Base-by-base conservation (phyloP, 2,329 filamentous ascomycete genomes). In the Alternaria postmessia region DNA sequence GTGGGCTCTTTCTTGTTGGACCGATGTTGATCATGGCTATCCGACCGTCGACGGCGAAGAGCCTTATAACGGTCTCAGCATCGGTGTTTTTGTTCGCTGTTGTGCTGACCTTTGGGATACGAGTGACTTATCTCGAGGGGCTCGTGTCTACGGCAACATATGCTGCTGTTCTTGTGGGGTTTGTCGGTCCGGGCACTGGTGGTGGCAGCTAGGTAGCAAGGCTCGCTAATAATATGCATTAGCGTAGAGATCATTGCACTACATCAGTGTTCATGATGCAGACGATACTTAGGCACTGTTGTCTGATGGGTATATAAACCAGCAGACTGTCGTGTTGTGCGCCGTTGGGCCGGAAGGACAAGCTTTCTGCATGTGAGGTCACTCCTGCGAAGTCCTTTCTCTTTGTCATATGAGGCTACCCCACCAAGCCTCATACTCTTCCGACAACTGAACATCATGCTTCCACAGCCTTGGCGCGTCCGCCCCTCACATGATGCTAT, bases 51-150 rank as follows among this genome's bases (percentile, higher is more conserved):
- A 26, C 11, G n/a, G 11, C 11, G 26, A 47, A 47, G 3, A 47
- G 43, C 11, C 43, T 47, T 0, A 32, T 47, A 1, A 47, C 26
- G 5, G 26, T 47, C 0, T 47, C 26, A 0, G 0, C 14, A 0
- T 32, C n/a, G 1, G 43, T 20, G 0, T 47, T 47, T 1, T 1
- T 20, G 1, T 47, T 47, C 26, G 43, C 26, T 4, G 4, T 47
- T 4, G n/a, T 8, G 5, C 3, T 47, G 0, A 18, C 43, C 0
- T 47, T 47, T 2, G 43, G 26, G 5, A 3, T 47, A 9, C 2
- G n/a, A 8, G 28, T 12, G n/a, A 30, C 43, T 0, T 9, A 47
- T 1, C 1, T 32, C 3, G 43, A 47, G n/a, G 43, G 16, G 3
- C 26, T 47, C 28, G 43, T 47, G 0, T 47, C 43, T 3, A 32